Conservation (phyloP, 164 flowering plant genomes). For the Taxillus chinensis region DNA sequence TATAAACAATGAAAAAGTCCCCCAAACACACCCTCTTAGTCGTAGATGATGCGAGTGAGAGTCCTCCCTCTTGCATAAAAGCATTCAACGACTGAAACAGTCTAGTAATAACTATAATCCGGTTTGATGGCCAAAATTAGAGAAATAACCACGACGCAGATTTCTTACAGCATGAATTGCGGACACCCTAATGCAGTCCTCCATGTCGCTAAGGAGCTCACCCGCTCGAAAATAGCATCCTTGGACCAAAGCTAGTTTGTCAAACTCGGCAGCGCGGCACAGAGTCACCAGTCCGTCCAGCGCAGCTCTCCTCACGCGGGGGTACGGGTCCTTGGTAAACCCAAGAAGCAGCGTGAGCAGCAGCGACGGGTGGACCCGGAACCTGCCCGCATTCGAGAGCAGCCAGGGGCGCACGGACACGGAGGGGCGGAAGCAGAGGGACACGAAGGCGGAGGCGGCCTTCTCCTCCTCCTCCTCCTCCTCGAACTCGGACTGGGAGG, state of each 20-base stretch:
- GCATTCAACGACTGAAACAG: no score
- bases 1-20: no score
- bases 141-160: neutral
- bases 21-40: no score
- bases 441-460: conserved; percentile 28
- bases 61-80: no score
- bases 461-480: neutral
- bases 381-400: conserved; percentile 29
- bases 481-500: conserved; percentile 1
- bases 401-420: conserved; percentile 42
- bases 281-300: conserved; percentile 46
- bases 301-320: conserved; percentile 53
- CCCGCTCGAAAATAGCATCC: conserved; percentile 61
- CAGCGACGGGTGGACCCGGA: conserved; percentile 23
- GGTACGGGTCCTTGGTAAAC: conserved; percentile 71
- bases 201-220: conserved; percentile 51
- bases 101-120: no score
- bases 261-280: conserved; percentile 17
- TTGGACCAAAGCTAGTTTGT: conserved; percentile 24
- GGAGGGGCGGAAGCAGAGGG: conserved; percentile 28
- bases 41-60: no score
- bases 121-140: no score
- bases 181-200: conserved; percentile 48
- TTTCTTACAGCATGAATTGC: conserved; percentile 47
- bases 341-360: conserved; percentile 45